Base-by-base conservation (phyloP, 1,284 basidiomycete genomes). In the Moesziomyces aphidis region DNA sequence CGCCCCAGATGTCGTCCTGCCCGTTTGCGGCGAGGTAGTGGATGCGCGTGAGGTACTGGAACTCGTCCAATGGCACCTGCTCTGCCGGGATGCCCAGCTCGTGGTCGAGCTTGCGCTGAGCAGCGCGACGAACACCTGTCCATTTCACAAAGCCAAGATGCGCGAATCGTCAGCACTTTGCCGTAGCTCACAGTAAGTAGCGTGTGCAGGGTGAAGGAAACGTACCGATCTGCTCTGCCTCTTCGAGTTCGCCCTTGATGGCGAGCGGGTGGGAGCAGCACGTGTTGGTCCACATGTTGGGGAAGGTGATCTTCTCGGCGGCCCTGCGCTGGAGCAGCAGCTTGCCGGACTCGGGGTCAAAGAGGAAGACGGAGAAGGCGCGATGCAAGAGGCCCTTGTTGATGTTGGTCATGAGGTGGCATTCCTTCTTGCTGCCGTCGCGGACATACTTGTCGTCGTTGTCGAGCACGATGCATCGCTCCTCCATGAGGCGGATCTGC, bases 211-310 rank as follows among this genome's bases (percentile, higher is more conserved):
- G 8, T 28, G 17, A 50, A 19, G 13, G 13, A 7, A 7, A 66
- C 67, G 44, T 54, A 66, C 76, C 79, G 45, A 90, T 89, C 85
- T 97, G 93, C 42, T 91, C 89, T 80, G 88, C 85, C 50, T 83
- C 83, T 42, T 86, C 84, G 61, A 95, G 92, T 86, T 99, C 97
- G 74, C 93, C 91, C 71, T 85, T 85, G 76, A 87, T 87, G 47
- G 86, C 86, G 58, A 99, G 88, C 19, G 97, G 97, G 83, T 99
- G 97, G 34, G 94, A 97, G 87, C 97, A 99, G 86, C 97, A 99
- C 4, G 97, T 99, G 86, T 99, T 99, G 45, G 97, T 99, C 97
- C 97, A 99, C 94, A 98, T 95, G 84, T 93, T 90, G 2, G 97
- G 97, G 88, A 99, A 99, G 3, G 97, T 99, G 84, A 99, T 99